These are phyloP conservation scores for Neonectria magnoliae DNA, from an alignment of 2,329 filamentous ascomycete genomes.

Conservation along the genomic window DNA sequence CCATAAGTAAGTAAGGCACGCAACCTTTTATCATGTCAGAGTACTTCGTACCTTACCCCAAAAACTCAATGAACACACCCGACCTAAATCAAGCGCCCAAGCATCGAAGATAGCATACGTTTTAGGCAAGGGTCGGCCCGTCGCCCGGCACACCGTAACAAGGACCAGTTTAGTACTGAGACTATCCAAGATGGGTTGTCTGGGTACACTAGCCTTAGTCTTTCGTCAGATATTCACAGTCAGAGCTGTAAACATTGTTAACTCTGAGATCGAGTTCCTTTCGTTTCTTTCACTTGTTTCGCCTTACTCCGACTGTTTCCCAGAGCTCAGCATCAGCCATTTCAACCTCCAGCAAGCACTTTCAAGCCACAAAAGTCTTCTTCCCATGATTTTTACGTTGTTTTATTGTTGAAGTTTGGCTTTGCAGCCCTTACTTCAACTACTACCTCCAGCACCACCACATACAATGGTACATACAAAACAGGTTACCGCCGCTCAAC, in stretches of 20 bases:
- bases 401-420: slow-evolving; percentile 38
- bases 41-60: neutral
- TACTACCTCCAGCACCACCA: slow-evolving; percentile 17
- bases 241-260: no score
- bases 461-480: slow-evolving; percentile 29
- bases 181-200: no score
- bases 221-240: no score
- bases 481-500: slow-evolving; percentile 34
- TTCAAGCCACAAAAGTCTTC: neutral
- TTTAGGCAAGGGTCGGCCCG: slow-evolving; percentile 35
- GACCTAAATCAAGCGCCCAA: neutral
- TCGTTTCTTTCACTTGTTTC: neutral
- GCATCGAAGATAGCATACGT: neutral
- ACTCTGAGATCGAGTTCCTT: no score
- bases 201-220: no score
- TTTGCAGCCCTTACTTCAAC: slow-evolving; percentile 34
- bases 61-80: neutral
- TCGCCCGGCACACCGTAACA: slow-evolving; percentile 28
- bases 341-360: neutral
- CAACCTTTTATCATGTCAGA: neutral
- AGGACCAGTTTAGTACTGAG: neutral
- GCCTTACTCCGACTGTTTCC: neutral
- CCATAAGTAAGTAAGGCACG: neutral
- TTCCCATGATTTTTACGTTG: slow-evolving; percentile 27
- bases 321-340: no score